Evolutionary conservation across 2,329 filamentous ascomycete species (phyloP).

Genomic region (Xylariaceae sp.): DNA sequence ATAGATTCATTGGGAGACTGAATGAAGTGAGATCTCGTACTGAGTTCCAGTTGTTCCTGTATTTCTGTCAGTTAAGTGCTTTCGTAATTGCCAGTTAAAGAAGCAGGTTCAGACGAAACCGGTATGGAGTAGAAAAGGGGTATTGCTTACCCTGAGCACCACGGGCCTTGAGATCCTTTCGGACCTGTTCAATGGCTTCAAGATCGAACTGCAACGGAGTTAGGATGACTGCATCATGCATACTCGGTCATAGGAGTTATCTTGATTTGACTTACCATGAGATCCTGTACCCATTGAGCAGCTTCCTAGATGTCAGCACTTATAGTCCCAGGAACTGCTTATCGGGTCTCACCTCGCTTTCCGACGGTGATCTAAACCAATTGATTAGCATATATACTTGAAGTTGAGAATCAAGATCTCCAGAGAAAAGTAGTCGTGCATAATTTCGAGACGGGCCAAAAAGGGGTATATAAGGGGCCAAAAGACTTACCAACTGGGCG

Average conservation of each 20-base stretch:
- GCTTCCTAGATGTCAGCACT: slow-evolving; percentile 57
- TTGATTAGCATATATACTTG: not conserved
- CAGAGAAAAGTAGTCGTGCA: not conserved
- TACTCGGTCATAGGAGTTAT: too few species aligned
- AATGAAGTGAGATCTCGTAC: slow-evolving; percentile 1
- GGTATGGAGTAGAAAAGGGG: not conserved
- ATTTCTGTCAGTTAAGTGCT: slow-evolving; percentile 17
- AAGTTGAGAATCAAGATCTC: too few species aligned
- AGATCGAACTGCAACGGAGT: slow-evolving; percentile 63
- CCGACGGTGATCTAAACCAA: slow-evolving; percentile 15
- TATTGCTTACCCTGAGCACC: slow-evolving; percentile 28
- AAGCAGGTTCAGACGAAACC: not conserved
- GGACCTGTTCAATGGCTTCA: slow-evolving; percentile 63
- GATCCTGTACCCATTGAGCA: slow-evolving; percentile 67
- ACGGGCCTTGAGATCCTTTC: slow-evolving; percentile 66
- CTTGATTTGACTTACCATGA: slow-evolving; percentile 16
- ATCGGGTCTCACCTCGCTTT: slow-evolving; percentile 12
- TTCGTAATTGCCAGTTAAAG: not conserved
- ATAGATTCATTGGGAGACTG: too few species aligned
- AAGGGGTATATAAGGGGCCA: not conserved
- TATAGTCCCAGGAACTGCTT: not conserved
- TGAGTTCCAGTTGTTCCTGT: slow-evolving; percentile 19
- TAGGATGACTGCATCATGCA: not conserved
- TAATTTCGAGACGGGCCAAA: not conserved
- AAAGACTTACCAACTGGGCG: slow-evolving; percentile 10